A percentile compares a stretch with the other conserved stretches of the same genome.
Evolutionary conservation across 1,284 basidiomycete genomes (phyloP).

Genomic region (Xerocomus nothofagi): DNA sequence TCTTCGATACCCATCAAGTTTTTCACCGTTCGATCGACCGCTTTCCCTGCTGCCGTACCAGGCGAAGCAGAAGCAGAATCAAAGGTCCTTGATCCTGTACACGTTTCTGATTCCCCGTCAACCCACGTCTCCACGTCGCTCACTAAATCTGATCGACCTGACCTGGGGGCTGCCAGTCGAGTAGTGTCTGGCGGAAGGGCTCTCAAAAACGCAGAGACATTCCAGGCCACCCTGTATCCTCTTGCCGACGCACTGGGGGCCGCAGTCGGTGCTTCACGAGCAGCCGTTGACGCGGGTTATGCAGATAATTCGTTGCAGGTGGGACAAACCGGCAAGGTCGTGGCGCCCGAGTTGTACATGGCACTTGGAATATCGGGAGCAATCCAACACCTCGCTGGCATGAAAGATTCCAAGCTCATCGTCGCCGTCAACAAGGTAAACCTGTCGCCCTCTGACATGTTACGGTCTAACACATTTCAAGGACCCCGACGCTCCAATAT

Average conservation of each 20-base stretch:
- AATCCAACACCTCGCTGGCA: constrained; percentile 98
- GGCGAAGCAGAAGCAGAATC: constrained; percentile 52
- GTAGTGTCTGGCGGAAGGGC: constrained; percentile 97
- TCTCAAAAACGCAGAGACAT: constrained; percentile 93
- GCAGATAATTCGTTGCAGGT: constrained; percentile 98
- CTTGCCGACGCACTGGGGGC: constrained; percentile 90
- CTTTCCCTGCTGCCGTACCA: constrained; percentile 74
- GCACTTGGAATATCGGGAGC: constrained; percentile 96
- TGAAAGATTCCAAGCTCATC: constrained; percentile 99
- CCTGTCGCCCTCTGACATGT: background rate
- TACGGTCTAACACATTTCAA: constrained; percentile 36
- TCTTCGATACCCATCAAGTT: constrained; percentile 81
- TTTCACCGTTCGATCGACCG: constrained; percentile 95
- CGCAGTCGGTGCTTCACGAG: constrained; percentile 95
- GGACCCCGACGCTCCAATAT: constrained; percentile 98
- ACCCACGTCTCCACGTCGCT: constrained; percentile 84
- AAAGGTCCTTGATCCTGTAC: constrained; percentile 68
- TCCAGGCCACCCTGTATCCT: constrained; percentile 86
- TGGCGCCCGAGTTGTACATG: constrained; percentile 93
- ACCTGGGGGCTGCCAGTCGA: constrained; percentile 83
- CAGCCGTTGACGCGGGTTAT: constrained; percentile 98
- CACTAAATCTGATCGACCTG: constrained; percentile 91
- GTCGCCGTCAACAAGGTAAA: constrained; percentile 95
- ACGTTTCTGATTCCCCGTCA: constrained; percentile 62
- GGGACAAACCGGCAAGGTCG: constrained; percentile 97